Evolutionary conservation across 2,329 filamentous ascomycete genomes (phyloP).

Genomic region (Rhytidhysteron rufulum): DNA sequence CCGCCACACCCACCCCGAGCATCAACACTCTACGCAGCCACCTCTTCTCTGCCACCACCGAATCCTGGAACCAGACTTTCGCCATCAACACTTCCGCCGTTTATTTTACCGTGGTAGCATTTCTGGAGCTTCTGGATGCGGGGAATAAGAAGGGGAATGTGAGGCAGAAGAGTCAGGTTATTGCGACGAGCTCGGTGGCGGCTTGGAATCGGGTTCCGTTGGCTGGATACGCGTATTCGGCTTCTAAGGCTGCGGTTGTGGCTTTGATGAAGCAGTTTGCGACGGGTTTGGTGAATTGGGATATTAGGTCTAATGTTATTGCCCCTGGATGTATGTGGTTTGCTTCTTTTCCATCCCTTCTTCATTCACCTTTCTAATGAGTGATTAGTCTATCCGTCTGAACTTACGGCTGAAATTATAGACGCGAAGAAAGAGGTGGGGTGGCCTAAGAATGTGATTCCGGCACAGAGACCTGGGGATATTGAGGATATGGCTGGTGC

Average conservation of each 20-base stretch:
- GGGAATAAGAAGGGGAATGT: conserved; percentile 33
- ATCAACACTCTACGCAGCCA: neutral
- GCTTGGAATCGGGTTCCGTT: conserved; percentile 36
- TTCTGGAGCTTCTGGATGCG: conserved; percentile 38
- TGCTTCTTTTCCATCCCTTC: neutral
- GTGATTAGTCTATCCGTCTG: no score
- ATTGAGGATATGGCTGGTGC: conserved; percentile 60
- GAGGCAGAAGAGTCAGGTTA: conserved; percentile 38
- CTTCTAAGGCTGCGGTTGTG: conserved; percentile 43
- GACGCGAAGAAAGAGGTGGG: neutral
- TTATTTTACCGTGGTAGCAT: conserved; percentile 39
- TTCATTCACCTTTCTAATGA: neutral
- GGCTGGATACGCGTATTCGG: conserved; percentile 42
- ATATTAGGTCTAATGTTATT: conserved; percentile 46
- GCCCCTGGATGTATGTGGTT: conserved; percentile 38
- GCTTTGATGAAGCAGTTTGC: conserved; percentile 47
- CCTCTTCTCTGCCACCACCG: no score
- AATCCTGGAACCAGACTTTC: conserved; percentile 14
- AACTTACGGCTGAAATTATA: neutral
- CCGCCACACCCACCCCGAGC: neutral
- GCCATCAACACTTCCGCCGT: conserved; percentile 36
- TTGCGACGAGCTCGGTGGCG: conserved; percentile 47
- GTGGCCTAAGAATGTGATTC: no score
- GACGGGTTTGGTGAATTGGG: conserved; percentile 32
- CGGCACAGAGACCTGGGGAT: conserved; percentile 55